Percentiles rank a stretch among this genome's conserved stretches.
Evolutionary conservation across 352 stramenopile genomes (phyloP).

Genomic region (Phytophthora fragariae): DNA sequence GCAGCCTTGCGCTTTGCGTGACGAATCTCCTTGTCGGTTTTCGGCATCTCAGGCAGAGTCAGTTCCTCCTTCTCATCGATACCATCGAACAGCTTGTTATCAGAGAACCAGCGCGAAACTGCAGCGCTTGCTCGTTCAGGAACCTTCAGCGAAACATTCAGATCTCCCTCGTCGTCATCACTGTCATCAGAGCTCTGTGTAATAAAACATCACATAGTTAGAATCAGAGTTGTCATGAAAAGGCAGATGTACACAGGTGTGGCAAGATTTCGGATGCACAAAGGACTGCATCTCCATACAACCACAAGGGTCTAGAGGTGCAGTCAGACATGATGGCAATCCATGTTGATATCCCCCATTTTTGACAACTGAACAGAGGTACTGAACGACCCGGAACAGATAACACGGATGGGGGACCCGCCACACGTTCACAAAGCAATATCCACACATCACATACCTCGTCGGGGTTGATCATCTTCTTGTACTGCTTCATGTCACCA

Average conservation of each 20-base stretch:
- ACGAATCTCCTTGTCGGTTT: conserved; percentile 98
- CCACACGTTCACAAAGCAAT: conserved; percentile 33
- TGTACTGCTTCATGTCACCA: conserved; percentile 78
- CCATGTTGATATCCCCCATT: conserved; percentile 81
- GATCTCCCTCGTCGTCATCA: conserved; percentile 63
- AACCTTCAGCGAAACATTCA: conserved; percentile 79
- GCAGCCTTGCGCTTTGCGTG: conserved; percentile 97
- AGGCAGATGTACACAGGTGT: conserved; percentile 4
- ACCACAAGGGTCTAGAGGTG: conserved; percentile 37
- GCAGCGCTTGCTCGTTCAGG: conserved; percentile 81
- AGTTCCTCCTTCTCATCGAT: conserved; percentile 66
- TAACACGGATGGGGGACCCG: conserved; percentile 87
- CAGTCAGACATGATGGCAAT: conserved; percentile 89
- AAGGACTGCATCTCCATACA: conserved; percentile 68
- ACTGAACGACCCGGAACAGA: conserved; percentile 90
- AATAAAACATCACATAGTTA: conserved; percentile 13
- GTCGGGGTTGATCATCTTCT: conserved; percentile 89
- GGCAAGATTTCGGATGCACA: conserved; percentile 70
- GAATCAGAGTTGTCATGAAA: neutral
- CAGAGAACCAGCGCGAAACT: conserved; percentile 84
- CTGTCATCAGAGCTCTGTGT: conserved; percentile 88
- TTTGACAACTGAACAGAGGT: conserved; percentile 93
- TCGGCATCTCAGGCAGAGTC: conserved; percentile 91
- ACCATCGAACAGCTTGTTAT: conserved; percentile 85
- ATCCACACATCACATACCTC: conserved; percentile 67